phyloP scores from a whole-genome alignment of 1,284 basidiomycete genomes.

The Cutaneotrichosporon sp. region DNA sequence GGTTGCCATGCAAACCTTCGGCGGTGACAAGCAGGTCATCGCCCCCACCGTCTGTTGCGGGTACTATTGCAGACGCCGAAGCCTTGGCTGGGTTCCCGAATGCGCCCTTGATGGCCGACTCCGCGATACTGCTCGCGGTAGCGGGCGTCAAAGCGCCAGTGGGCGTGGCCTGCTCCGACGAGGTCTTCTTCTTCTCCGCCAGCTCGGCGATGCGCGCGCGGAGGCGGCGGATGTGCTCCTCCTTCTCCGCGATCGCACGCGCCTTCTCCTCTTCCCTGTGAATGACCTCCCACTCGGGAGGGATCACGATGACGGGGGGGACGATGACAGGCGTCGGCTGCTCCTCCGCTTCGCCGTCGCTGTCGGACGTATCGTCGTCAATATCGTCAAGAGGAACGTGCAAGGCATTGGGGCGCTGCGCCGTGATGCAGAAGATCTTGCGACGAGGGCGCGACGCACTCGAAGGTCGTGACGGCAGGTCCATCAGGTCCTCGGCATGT shows the following conservation, averaged over 20 bases:
- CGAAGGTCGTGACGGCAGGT: slow-evolving; percentile 24
- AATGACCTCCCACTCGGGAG: slow-evolving; percentile 12
- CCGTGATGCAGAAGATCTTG: slow-evolving; percentile 29
- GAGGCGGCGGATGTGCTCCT: slow-evolving; percentile 38
- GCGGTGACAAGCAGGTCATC: not conserved
- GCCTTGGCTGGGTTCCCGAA: not conserved
- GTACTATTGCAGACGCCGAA: not conserved
- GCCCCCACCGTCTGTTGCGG: not conserved
- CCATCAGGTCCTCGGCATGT: slow-evolving; percentile 45
- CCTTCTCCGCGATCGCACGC: slow-evolving; percentile 33
- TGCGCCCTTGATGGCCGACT: not conserved
- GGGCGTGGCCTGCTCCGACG: slow-evolving; percentile 2
- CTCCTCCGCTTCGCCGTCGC: slow-evolving; percentile 29
- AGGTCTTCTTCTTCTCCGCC: slow-evolving; percentile 20
- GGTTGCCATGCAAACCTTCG: not conserved
- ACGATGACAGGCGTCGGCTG: slow-evolving; percentile 9
- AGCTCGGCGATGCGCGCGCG: slow-evolving; percentile 42
- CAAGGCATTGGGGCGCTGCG: slow-evolving; percentile 27
- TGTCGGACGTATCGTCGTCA: no score
- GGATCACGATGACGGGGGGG: slow-evolving; percentile 16
- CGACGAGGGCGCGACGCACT: slow-evolving; percentile 24
- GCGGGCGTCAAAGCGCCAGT: slow-evolving; percentile 15
- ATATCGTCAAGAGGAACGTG: slow-evolving; percentile 35
- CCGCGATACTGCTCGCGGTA: not conserved
- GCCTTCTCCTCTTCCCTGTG: slow-evolving; percentile 17